Evolutionary conservation across 371 early-diverging fungal species (phyloP).

Genomic region (Actinomucor elegans): DNA sequence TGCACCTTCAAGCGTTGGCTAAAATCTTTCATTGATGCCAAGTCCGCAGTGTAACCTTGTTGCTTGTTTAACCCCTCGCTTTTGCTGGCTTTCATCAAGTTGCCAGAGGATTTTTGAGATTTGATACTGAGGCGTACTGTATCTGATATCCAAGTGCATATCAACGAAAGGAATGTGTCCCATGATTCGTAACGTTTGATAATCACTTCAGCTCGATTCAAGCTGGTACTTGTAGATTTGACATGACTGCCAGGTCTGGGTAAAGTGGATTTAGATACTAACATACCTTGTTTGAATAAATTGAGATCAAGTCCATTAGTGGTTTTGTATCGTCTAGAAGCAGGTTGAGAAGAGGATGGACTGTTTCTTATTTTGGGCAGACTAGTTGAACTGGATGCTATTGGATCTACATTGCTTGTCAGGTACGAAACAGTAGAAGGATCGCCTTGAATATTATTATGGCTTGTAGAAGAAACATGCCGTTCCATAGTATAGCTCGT

Average conservation of each 20-base stretch:
- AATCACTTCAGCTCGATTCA: constrained; percentile 33
- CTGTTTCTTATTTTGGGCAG: too few relatives aligned
- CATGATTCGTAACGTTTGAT: constrained; percentile 32
- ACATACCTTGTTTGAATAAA: too few relatives aligned
- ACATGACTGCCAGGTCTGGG: not conserved
- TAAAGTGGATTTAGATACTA: too few relatives aligned
- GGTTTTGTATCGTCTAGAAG: too few relatives aligned
- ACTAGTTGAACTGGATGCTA: too few relatives aligned
- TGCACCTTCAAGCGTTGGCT: constrained; percentile 8
- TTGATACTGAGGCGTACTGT: constrained; percentile 20
- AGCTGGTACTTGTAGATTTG: not conserved
- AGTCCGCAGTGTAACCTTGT: constrained; percentile 7
- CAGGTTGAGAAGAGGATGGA: too few relatives aligned
- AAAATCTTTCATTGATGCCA: constrained; percentile 6
- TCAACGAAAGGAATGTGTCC: constrained; percentile 19
- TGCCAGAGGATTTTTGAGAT: constrained; percentile 11
- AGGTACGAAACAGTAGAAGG: too few relatives aligned
- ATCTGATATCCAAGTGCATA: constrained; percentile 28
- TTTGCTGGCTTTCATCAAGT: not conserved
- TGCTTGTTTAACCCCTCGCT: constrained; percentile 2
- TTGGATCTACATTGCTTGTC: too few relatives aligned
- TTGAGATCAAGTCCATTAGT: too few relatives aligned
- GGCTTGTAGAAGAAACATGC: too few relatives aligned
- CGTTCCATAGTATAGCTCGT: too few relatives aligned
- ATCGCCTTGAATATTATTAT: too few relatives aligned